phyloP scores from a whole-genome alignment of 1,284 basidiomycete species.

The Trichosporon sp. region DNA sequence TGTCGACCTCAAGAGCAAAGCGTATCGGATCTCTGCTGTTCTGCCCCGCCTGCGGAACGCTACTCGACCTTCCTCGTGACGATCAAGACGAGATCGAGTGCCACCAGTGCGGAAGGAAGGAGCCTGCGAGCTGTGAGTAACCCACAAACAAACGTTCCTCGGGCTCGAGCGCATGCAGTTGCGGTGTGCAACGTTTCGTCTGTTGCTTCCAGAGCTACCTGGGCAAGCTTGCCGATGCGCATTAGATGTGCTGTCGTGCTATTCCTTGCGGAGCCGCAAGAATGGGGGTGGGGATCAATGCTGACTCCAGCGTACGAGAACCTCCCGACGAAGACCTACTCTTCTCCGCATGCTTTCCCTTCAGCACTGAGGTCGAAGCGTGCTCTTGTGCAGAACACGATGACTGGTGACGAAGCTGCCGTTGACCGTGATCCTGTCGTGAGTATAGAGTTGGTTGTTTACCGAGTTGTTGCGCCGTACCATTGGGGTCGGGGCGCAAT shows the following conservation, averaged over 20 bases:
- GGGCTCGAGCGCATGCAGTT: too few relatives aligned
- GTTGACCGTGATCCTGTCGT: slow-evolving; percentile 68
- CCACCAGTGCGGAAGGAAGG: slow-evolving; percentile 82
- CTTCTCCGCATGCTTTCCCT: slow-evolving; percentile 91
- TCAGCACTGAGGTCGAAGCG: slow-evolving; percentile 83
- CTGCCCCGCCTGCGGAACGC: slow-evolving; percentile 87
- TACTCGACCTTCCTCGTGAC: slow-evolving; percentile 81
- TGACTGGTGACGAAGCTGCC: slow-evolving; percentile 72
- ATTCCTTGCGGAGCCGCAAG: too few relatives aligned
- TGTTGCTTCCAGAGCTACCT: too few relatives aligned
- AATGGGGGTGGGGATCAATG: too few relatives aligned
- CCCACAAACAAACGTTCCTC: neutral
- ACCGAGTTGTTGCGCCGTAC: too few relatives aligned
- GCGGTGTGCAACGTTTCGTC: too few relatives aligned
- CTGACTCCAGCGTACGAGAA: slow-evolving; percentile 82
- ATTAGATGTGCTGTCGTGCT: too few relatives aligned
- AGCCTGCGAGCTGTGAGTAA: slow-evolving; percentile 80
- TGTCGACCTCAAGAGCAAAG: slow-evolving; percentile 36
- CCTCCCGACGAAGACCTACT: slow-evolving; percentile 83
- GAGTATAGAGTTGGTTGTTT: slow-evolving; percentile 25
- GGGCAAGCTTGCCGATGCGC: too few relatives aligned
- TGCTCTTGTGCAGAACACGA: slow-evolving; percentile 81
- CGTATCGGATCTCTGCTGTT: slow-evolving; percentile 81
- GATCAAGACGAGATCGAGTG: slow-evolving; percentile 76
- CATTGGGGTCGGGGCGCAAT: too few relatives aligned